A percentile compares a stretch with the other conserved stretches of the same genome.
Conservation (phyloP, 805 yeast species). For the Zygosaccharomyces bisporus region DNA sequence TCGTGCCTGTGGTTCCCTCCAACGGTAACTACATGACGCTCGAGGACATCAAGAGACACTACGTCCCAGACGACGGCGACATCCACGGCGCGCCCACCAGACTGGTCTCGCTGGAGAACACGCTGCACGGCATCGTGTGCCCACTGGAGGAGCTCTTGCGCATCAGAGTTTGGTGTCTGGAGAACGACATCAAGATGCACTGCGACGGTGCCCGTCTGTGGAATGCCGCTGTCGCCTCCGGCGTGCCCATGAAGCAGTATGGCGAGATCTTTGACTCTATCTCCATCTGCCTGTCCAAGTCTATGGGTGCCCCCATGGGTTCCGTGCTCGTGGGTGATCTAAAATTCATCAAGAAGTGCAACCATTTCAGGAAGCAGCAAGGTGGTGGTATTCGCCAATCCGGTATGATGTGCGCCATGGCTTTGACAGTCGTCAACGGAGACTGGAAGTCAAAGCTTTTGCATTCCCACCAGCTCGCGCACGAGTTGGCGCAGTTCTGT, state of each 20-base stretch:
- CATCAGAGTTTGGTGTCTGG: constrained; percentile 67
- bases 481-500: constrained; percentile 51
- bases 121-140: constrained; percentile 74
- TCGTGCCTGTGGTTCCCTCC: constrained; percentile 70
- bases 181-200: constrained; percentile 59
- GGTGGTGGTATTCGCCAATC: constrained; percentile 94
- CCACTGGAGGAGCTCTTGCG: constrained; percentile 75
- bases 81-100: constrained; percentile 87
- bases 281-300: constrained; percentile 82
- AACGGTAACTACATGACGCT: constrained; percentile 75
- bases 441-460: constrained; percentile 54
- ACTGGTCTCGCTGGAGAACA: constrained; percentile 81
- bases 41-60: constrained; percentile 66
- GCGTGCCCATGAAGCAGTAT: constrained; percentile 62
- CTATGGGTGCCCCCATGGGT: constrained; percentile 92
- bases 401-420: constrained; percentile 80
- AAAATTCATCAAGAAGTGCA: constrained; percentile 60
- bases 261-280: constrained; percentile 82
- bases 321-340: constrained; percentile 72
- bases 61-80: constrained; percentile 70
- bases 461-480: constrained; percentile 49
- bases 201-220: constrained; percentile 95
- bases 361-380: constrained; percentile 83
- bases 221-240: constrained; percentile 74
- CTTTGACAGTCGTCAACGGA: constrained; percentile 68